Evolutionary conservation across 805 yeast genomes (phyloP).

Genomic region (Candida saitoana): DNA sequence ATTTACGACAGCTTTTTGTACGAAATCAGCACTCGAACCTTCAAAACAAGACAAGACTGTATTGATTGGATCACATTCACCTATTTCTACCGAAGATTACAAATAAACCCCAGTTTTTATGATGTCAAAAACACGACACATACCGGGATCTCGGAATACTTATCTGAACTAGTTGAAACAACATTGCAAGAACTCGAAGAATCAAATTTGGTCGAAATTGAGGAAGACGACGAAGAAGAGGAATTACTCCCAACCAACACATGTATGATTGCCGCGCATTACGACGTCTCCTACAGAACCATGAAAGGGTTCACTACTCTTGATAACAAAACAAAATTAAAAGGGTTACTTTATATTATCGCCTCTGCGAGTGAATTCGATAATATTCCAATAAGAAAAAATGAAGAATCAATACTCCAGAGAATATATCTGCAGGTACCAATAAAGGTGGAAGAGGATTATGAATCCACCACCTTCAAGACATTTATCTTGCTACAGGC

Average conservation of each 20-base stretch:
- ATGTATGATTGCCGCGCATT: constrained; percentile 71
- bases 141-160: constrained; percentile 69
- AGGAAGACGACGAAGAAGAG: constrained; percentile 30
- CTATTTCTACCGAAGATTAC: constrained; percentile 75
- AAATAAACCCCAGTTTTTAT: constrained; percentile 82
- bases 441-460: constrained; percentile 44
- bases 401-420: constrained; percentile 49
- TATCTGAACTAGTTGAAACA: constrained; percentile 79
- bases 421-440: constrained; percentile 62
- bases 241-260: constrained; percentile 59
- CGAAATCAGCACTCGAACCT: constrained; percentile 65
- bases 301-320: constrained; percentile 60
- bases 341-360: constrained; percentile 59
- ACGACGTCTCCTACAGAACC: constrained; percentile 60
- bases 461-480: constrained; percentile 58
- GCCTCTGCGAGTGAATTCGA: constrained; percentile 74
- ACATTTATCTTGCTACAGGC: constrained; percentile 77
- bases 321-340: constrained; percentile 52
- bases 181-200: constrained; percentile 60
- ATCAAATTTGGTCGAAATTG: constrained; percentile 59
- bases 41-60: constrained; percentile 74
- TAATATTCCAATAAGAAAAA: constrained; percentile 52
- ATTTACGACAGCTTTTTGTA: constrained; percentile 66
- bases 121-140: constrained; percentile 66
- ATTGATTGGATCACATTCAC: constrained; percentile 88